A percentile compares a stretch with the other conserved stretches of the same genome.
Conservation (phyloP, 1,284 basidiomycete genomes). For the Sporisorium graminicola region DNA sequence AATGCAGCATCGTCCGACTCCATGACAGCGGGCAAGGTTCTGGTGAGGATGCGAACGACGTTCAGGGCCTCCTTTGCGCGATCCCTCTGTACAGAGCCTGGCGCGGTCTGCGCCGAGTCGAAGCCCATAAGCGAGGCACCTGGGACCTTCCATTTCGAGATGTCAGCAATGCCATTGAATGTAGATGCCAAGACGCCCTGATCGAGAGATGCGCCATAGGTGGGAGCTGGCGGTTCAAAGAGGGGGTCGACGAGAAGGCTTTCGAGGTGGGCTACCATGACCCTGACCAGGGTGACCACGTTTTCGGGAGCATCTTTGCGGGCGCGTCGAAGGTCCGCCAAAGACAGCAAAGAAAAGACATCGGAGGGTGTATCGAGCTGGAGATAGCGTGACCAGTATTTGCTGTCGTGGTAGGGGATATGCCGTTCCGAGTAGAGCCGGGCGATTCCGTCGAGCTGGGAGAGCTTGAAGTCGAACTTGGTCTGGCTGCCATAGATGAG, state of each 20-base stretch:
- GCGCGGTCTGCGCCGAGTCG: constrained; percentile 4
- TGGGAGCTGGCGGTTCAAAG: constrained; percentile 51
- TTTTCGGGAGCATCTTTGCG: constrained; percentile 59
- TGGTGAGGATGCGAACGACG: constrained; percentile 61
- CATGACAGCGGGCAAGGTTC: constrained; percentile 60
- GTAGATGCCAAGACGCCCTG: constrained; percentile 12
- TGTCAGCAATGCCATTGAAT: constrained; percentile 23
- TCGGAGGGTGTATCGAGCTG: constrained; percentile 58
- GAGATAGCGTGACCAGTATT: constrained; percentile 59
- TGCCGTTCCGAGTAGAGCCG: constrained; percentile 60
- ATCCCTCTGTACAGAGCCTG: constrained; percentile 33
- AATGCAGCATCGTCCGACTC: constrained; percentile 30
- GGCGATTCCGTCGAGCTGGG: constrained; percentile 50
- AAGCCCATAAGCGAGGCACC: constrained; percentile 28
- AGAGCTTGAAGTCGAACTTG: constrained; percentile 52
- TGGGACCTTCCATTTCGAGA: constrained; percentile 34
- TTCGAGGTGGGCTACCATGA: constrained; percentile 64
- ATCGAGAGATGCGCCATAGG: constrained; percentile 7
- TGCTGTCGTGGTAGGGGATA: constrained; percentile 57
- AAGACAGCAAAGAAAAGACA: constrained; percentile 53
- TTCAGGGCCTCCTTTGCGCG: constrained; percentile 62
- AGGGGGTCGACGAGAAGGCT: constrained; percentile 58
- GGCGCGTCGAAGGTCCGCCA: constrained; percentile 56
- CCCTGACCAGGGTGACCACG: constrained; percentile 58
- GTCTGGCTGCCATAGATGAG: constrained; percentile 47